Conservation (phyloP, 257 asterid species). For the Solanum peruvianum region DNA sequence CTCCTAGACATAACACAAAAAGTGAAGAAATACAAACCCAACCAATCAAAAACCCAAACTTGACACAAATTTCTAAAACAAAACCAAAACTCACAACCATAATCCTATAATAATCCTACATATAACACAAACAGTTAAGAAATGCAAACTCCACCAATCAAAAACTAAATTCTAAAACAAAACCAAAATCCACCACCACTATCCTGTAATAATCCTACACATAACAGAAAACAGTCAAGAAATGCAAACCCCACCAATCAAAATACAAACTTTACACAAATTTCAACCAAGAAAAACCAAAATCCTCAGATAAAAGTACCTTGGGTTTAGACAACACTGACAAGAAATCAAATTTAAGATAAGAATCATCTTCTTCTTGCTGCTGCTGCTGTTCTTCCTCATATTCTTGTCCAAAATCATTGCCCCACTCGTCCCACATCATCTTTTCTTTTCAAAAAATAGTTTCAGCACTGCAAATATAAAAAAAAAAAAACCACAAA, state of each 20-base stretch:
- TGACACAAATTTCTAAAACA: background rate
- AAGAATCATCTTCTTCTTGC: constrained; percentile 21
- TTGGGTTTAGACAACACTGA: constrained; percentile 57
- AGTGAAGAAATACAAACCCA: too few relatives aligned
- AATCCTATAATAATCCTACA: background rate
- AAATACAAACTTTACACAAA: background rate
- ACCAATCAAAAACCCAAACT: background rate
- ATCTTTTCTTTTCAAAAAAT: constrained; percentile 10
- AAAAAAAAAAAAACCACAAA: background rate
- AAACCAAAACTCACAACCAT: background rate
- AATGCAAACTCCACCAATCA: background rate
- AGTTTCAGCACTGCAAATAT: background rate
- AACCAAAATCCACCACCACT: background rate
- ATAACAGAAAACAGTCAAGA: background rate
- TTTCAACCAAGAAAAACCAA: background rate
- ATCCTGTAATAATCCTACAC: background rate
- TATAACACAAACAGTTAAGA: background rate
- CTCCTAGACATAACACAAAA: too few relatives aligned
- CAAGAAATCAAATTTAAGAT: constrained; percentile 52
- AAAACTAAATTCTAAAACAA: background rate
- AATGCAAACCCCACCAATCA: background rate
- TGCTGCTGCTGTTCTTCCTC: constrained; percentile 12
- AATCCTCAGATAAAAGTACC: constrained; percentile 16
- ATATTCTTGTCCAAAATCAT: constrained; percentile 14
- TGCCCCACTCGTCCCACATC: constrained; percentile 74